phyloP scores from a whole-genome alignment of 169 alveolate genomes.

The Babesia sp. region DNA sequence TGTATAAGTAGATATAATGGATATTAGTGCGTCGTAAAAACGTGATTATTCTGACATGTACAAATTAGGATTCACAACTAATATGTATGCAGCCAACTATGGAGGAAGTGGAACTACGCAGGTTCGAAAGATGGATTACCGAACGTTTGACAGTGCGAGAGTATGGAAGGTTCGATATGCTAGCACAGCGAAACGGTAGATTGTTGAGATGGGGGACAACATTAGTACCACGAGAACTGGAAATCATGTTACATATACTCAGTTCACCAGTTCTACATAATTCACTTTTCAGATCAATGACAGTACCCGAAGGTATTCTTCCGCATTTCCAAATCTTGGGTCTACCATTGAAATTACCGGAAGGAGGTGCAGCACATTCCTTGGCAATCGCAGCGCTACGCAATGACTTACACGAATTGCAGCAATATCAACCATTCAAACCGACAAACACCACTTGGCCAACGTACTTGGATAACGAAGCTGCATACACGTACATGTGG shows the following conservation, averaged over 20 bases:
- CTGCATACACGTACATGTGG: slow-evolving; percentile 67
- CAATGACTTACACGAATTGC: slow-evolving; percentile 25
- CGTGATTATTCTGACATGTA: too few relatives aligned
- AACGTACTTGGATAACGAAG: slow-evolving; percentile 62
- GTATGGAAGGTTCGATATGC: slow-evolving; percentile 57
- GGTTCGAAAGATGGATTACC: slow-evolving; percentile 34
- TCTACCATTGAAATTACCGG: slow-evolving; percentile 31
- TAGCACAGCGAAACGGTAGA: slow-evolving; percentile 53
- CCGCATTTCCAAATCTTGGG: slow-evolving; percentile 25
- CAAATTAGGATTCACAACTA: too few relatives aligned
- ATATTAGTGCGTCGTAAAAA: too few relatives aligned
- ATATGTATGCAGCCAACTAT: slow-evolving; percentile 25
- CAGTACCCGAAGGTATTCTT: not conserved
- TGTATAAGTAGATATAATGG: too few relatives aligned
- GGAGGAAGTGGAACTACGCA: slow-evolving; percentile 43
- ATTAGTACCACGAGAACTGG: slow-evolving; percentile 44
- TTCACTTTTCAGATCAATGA: slow-evolving; percentile 14
- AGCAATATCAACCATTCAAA: slow-evolving; percentile 5
- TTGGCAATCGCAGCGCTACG: slow-evolving; percentile 30
- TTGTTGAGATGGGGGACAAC: slow-evolving; percentile 30
- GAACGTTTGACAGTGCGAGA: slow-evolving; percentile 35
- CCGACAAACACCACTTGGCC: slow-evolving; percentile 47
- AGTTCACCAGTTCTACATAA: slow-evolving; percentile 60
- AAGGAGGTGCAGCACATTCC: slow-evolving; percentile 47
- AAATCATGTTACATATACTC: slow-evolving; percentile 49